Base-by-base conservation (phyloP, 768 basidiomycete species). In the Omphalotus guepiniiformis region DNA sequence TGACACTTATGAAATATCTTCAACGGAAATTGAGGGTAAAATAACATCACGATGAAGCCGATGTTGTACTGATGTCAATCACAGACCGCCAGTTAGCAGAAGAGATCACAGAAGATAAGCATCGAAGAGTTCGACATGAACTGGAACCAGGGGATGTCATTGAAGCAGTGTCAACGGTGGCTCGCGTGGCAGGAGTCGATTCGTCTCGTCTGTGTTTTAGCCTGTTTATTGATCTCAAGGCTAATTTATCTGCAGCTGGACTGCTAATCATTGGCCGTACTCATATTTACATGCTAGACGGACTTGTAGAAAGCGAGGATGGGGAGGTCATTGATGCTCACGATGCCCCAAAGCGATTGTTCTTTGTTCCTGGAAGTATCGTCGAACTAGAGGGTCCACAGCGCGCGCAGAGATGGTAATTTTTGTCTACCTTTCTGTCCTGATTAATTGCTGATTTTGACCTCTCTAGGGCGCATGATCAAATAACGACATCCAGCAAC, bases 241-340 rank as follows among this genome's bases (percentile, higher is more conserved):
- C n/a, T n/a, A n/a, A n/a, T n/a, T 28, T 16, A 9, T 18, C 12
- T 27, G 16, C 56, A 87, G 92, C 93, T 48, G 93, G 94, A 0
- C 72, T 96, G 6, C 71, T 97, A 21, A 93, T 97, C 41, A 78
- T 93, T 13, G 94, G 93, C 11, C 78, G 76, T 37, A 84, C 81
- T 2, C 88, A 93, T 56, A 63, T 96, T 5, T 97, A 96, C 56
- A 87, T 96, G 74, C 65, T 95, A 13, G 93, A 97, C 54, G 92
- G 92, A 1, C 70, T 96, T 11, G 85, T 93, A 4, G 87, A 93
- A 62, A 84, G 82, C 47, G 81, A 85, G n/a, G 80, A 82, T 25
- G 92, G 91, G 0, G 92, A 93, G 59, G 80, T 96, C 23, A 85
- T 96, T 35, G 89, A 93, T 55, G 91, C 87, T 2, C 77, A 78